These are phyloP conservation scores for Dictyostelium purpureum DNA, from an alignment of 78 protist genomes.

Conservation along the genomic window DNA sequence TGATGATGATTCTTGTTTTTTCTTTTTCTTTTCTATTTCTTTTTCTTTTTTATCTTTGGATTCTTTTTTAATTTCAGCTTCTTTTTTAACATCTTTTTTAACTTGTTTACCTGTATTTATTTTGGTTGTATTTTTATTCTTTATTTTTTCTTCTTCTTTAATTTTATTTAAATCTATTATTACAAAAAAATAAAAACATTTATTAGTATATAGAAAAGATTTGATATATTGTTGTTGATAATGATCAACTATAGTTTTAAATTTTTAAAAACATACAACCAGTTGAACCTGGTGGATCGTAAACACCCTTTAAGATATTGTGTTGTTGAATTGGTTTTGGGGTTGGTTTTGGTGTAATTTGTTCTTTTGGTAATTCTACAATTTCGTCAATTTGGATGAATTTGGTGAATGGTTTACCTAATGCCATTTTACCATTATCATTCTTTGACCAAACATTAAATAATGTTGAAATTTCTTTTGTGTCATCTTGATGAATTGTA, in stretches of 20 bases:
- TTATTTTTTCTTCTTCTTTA: background rate
- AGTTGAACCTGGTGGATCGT: slow-evolving; percentile 66
- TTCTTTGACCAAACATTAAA: slow-evolving; percentile 27
- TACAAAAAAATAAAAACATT: too few species aligned
- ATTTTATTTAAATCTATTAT: background rate
- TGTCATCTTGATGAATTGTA: slow-evolving; percentile 42
- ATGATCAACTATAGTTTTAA: background rate
- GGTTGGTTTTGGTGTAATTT: background rate
- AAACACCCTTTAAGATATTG: slow-evolving; percentile 5
- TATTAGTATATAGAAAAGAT: background rate
- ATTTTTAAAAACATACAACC: slow-evolving; percentile 23
- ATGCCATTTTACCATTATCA: background rate
- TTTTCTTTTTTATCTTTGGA: slow-evolving; percentile 1
- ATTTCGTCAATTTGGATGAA: slow-evolving; percentile 17
- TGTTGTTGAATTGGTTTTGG: slow-evolving; percentile 34
- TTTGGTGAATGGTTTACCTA: slow-evolving; percentile 58
- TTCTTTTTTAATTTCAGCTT: background rate
- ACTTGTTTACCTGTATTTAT: background rate
- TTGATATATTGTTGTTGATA: background rate
- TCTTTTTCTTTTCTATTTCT: background rate
- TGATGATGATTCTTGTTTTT: background rate
- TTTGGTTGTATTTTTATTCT: background rate
- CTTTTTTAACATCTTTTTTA: background rate
- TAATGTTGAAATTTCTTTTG: slow-evolving; percentile 8
- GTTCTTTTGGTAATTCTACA: slow-evolving; percentile 8